These are phyloP conservation scores for Aspergillus puulaauensis DNA, from an alignment of 2,329 filamentous ascomycete genomes.

Conservation along the genomic window DNA sequence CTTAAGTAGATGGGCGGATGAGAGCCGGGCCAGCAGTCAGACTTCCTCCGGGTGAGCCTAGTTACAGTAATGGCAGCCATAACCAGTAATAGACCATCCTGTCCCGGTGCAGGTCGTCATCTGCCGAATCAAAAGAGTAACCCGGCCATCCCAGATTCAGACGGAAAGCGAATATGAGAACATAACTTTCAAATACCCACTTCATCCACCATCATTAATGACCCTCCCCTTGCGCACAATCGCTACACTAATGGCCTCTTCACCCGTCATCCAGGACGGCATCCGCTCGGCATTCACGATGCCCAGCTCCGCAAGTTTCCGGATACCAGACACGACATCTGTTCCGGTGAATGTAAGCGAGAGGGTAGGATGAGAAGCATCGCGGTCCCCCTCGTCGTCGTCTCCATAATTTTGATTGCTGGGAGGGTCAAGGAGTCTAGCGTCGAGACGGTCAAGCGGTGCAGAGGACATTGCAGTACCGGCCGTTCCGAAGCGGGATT, in stretches of 20 bases:
- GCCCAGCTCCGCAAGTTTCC: slow-evolving; percentile 74
- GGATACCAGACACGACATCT: slow-evolving; percentile 78
- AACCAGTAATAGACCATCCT: too few relatives aligned
- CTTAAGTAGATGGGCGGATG: too few relatives aligned
- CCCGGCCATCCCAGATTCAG: too few relatives aligned
- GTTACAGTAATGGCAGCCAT: too few relatives aligned
- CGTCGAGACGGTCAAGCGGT: slow-evolving; percentile 49
- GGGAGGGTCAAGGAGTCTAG: slow-evolving; percentile 48
- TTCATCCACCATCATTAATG: slow-evolving; percentile 18
- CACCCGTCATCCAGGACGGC: slow-evolving; percentile 90
- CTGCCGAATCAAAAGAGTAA: too few relatives aligned
- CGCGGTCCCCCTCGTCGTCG: slow-evolving; percentile 2
- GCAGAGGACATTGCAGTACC: slow-evolving; percentile 37
- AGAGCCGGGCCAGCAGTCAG: too few relatives aligned
- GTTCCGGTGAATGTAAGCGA: slow-evolving; percentile 68
- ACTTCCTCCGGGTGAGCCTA: too few relatives aligned
- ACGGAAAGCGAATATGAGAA: not conserved
- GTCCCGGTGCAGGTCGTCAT: too few relatives aligned
- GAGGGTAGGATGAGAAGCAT: slow-evolving; percentile 24
- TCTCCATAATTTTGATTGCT: slow-evolving; percentile 13
- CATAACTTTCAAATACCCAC: not conserved
- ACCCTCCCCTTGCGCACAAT: slow-evolving; percentile 62
- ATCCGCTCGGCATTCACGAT: slow-evolving; percentile 71
- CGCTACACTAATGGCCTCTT: slow-evolving; percentile 75
- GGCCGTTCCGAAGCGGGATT: slow-evolving; percentile 68